phyloP scores from a whole-genome alignment of 2,329 filamentous ascomycete genomes.

The Aspergillus niger region DNA sequence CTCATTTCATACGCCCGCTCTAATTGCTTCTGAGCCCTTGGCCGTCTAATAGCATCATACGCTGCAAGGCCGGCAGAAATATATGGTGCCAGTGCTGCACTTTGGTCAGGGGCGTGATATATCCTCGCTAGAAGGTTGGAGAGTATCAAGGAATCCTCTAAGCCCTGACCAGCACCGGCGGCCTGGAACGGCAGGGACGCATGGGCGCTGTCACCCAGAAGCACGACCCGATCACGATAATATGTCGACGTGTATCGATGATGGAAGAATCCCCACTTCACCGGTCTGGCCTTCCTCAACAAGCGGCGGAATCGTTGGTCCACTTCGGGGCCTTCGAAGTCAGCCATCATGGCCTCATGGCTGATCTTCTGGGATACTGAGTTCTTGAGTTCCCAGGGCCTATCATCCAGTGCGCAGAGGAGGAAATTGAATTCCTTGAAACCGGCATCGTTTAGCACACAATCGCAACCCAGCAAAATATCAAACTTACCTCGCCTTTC shows the following conservation, averaged over 20 bases:
- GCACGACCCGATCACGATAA: not conserved
- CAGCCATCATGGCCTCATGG: not conserved
- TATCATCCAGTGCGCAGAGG: not conserved
- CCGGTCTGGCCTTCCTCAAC: not conserved
- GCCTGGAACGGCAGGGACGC: slow-evolving; percentile 1
- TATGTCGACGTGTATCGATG: not conserved
- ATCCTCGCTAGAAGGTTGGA: not conserved
- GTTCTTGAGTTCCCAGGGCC: not conserved
- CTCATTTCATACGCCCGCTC: not conserved
- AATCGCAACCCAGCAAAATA: not conserved
- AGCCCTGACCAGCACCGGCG: not conserved
- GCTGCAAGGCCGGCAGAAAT: not conserved
- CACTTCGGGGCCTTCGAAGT: not conserved
- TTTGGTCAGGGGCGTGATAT: not conserved
- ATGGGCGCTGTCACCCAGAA: not conserved
- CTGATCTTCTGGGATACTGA: not conserved
- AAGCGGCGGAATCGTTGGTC: not conserved
- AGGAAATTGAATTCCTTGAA: not conserved
- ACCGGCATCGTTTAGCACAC: not conserved
- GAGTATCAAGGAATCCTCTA: not conserved
- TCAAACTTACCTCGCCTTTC: slow-evolving; percentile 14
- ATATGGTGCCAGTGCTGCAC: not conserved
- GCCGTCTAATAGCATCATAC: not conserved
- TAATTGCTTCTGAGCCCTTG: not conserved
- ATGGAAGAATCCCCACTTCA: not conserved